phyloP scores from a whole-genome alignment of 2,329 filamentous ascomycete species.

The Akanthomyces lecanii region DNA sequence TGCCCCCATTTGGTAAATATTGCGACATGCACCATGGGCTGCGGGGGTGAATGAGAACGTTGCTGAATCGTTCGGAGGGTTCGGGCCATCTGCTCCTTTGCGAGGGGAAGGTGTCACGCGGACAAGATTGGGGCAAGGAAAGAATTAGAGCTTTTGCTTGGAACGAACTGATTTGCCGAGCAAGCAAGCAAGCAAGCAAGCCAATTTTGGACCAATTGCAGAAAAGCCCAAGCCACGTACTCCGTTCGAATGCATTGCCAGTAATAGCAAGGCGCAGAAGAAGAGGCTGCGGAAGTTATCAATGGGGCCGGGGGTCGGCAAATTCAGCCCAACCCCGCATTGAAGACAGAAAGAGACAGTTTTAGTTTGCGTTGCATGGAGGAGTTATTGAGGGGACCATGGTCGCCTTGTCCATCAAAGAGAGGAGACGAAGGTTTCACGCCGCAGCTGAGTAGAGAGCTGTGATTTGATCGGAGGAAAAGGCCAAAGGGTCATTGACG shows the following conservation, averaged over 20 bases:
- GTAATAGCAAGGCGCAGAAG: neutral
- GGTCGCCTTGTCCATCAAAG: no score
- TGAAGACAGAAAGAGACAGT: no score
- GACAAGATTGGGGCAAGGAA: no score
- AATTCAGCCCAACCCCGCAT: neutral
- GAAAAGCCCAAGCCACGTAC: neutral
- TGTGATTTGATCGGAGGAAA: neutral
- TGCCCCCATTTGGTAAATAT: no score
- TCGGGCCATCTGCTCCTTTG: neutral
- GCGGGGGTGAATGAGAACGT: no score
- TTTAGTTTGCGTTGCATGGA: no score
- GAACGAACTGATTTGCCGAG: neutral
- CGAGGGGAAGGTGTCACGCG: neutral
- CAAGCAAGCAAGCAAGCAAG: neutral
- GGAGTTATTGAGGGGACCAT: no score
- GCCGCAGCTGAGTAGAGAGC: neutral
- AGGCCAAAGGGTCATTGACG: neutral
- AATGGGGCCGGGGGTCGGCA: neutral
- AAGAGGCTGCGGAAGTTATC: constrained; percentile 6
- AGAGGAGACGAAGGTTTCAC: constrained; percentile 1
- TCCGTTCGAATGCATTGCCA: no score
- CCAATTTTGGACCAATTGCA: neutral
- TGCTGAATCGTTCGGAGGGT: neutral
- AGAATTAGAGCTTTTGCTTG: no score
- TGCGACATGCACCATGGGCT: no score